phyloP scores from a whole-genome alignment of 352 stramenopile species.

The Phytopythium aichiense region DNA sequence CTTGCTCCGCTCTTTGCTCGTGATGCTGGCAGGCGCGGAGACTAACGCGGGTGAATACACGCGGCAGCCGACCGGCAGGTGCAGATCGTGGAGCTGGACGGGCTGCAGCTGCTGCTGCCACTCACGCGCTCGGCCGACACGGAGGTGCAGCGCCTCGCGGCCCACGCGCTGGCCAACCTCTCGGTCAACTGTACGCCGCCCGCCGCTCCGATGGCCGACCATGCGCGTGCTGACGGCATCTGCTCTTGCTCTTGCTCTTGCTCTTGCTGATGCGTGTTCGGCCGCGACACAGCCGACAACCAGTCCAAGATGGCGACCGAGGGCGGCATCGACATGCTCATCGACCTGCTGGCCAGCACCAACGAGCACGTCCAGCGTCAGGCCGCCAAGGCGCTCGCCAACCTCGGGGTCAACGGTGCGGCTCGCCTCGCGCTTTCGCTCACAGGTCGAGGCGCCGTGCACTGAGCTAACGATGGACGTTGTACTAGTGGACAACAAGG shows the following conservation, averaged over 20 bases:
- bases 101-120: slow-evolving; percentile 90
- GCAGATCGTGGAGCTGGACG: slow-evolving; percentile 93
- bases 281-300: slow-evolving; percentile 76
- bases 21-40: too few relatives aligned
- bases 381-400: slow-evolving; percentile 92
- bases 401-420: slow-evolving; percentile 89
- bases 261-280: too few relatives aligned
- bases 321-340: slow-evolving; percentile 92
- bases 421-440: background rate
- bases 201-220: too few relatives aligned
- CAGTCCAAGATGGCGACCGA: slow-evolving; percentile 93
- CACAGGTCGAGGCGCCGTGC: too few relatives aligned
- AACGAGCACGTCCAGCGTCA: slow-evolving; percentile 92
- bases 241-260: background rate
- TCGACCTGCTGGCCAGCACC: slow-evolving; percentile 80
- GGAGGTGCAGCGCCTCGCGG: slow-evolving; percentile 91
- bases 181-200: slow-evolving; percentile 86
- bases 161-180: slow-evolving; percentile 92
- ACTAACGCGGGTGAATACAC: slow-evolving; percentile 4
- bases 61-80: slow-evolving; percentile 85
- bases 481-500: slow-evolving; percentile 88
- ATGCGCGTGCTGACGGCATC: background rate
- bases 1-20: too few relatives aligned
- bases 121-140: slow-evolving; percentile 90
- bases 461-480: too few relatives aligned